Evolutionary conservation across 1,284 basidiomycete genomes (phyloP).

Genomic region (Malassezia restricta): DNA sequence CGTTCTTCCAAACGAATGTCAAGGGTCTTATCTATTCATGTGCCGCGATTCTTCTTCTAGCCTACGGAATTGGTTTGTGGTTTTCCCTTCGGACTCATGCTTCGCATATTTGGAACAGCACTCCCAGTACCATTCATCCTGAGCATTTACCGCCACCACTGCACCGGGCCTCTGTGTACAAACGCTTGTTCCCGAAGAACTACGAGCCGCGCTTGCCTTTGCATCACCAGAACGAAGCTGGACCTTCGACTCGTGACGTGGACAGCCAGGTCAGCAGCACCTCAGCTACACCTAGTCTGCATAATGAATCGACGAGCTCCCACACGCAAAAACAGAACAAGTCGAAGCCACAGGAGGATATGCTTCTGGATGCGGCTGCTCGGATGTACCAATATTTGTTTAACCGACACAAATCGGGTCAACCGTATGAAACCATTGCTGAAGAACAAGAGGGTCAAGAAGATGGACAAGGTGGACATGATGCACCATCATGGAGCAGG

Average conservation of each 20-base stretch:
- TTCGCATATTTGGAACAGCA: constrained; percentile 91
- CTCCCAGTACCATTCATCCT: constrained; percentile 41
- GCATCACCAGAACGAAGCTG: background rate
- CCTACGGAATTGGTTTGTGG: constrained; percentile 93
- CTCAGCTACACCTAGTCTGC: background rate
- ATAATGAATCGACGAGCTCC: background rate
- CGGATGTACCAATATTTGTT: constrained; percentile 13
- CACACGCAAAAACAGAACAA: background rate
- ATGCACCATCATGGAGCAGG: constrained; percentile 62
- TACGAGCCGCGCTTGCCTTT: constrained; percentile 37
- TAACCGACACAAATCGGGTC: constrained; percentile 7
- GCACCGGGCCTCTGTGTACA: constrained; percentile 62
- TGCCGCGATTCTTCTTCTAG: constrained; percentile 73
- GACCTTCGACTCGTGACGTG: background rate
- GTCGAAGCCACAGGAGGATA: constrained; percentile 1
- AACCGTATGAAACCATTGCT: background rate
- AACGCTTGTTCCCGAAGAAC: constrained; percentile 51
- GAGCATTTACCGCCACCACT: constrained; percentile 28
- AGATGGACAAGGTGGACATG: constrained; percentile 62
- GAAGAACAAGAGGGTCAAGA: constrained; percentile 64
- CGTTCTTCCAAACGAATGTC: constrained; percentile 91
- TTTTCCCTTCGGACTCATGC: constrained; percentile 97
- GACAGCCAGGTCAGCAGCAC: background rate
- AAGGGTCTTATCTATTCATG: constrained; percentile 90
- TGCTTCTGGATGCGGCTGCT: background rate